Conservation (phyloP, 1,284 basidiomycete species). For the Rhodotorula mucilaginosa region DNA sequence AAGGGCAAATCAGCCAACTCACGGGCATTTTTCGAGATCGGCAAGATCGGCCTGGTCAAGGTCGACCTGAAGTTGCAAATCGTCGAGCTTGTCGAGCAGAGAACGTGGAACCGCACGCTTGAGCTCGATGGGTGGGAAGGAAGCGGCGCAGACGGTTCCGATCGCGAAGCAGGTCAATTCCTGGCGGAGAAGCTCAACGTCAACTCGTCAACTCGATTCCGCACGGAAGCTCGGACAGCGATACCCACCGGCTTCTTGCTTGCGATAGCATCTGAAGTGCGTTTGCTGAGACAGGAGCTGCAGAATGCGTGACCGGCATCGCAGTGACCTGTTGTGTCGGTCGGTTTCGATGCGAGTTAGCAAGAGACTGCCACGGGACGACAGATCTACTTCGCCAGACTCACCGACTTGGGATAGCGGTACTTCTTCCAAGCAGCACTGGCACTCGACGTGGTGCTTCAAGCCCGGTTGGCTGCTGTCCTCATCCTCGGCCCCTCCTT, state of each 20-base stretch:
- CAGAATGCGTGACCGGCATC: slow-evolving; percentile 41
- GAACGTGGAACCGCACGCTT: slow-evolving; percentile 20
- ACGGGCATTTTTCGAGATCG: slow-evolving; percentile 41
- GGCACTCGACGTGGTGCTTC: slow-evolving; percentile 35
- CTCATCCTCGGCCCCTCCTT: neutral
- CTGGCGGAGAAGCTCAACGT: slow-evolving; percentile 2
- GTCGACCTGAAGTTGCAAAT: slow-evolving; percentile 36
- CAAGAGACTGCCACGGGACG: neutral
- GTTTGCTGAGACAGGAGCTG: slow-evolving; percentile 31
- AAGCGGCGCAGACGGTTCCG: slow-evolving; percentile 28
- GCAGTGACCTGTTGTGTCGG: slow-evolving; percentile 24
- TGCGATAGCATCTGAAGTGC: slow-evolving; percentile 36
- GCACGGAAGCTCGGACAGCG: no score
- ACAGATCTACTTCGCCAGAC: no score
- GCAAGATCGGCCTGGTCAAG: slow-evolving; percentile 30
- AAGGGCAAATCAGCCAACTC: neutral
- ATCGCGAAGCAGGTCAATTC: slow-evolving; percentile 37
- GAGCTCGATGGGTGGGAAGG: slow-evolving; percentile 29
- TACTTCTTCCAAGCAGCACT: slow-evolving; percentile 40
- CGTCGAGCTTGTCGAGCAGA: slow-evolving; percentile 27
- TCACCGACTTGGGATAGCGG: slow-evolving; percentile 6
- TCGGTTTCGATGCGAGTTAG: neutral
- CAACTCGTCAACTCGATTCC: neutral
- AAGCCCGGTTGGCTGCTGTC: neutral
- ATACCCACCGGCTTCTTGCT: slow-evolving; percentile 17